A percentile compares a stretch with the other conserved stretches of the same genome.
Evolutionary conservation across 2,329 filamentous ascomycete genomes (phyloP).

Genomic region (Pseudogymnoascus sp.): DNA sequence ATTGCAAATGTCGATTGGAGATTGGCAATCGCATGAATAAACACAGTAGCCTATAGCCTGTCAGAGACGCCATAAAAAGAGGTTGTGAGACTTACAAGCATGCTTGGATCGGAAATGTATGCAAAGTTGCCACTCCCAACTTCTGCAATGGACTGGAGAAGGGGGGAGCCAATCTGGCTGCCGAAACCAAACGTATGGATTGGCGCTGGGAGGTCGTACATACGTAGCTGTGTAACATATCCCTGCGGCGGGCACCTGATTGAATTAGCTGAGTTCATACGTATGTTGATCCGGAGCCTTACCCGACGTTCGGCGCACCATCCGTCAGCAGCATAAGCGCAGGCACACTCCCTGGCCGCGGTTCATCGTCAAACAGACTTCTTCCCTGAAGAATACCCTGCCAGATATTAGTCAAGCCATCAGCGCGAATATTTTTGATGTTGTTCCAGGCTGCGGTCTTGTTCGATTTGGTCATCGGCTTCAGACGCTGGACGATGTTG

Average conservation of each 20-base stretch:
- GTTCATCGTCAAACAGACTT: conserved; percentile 35
- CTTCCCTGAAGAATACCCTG: conserved; percentile 46
- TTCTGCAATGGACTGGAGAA: conserved; percentile 54
- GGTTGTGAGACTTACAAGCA: conserved; percentile 39
- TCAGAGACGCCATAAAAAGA: background rate
- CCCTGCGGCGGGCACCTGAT: background rate
- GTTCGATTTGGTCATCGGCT: conserved; percentile 38
- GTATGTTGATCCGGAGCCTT: conserved; percentile 14
- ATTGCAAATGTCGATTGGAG: conserved; percentile 50
- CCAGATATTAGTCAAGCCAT: conserved; percentile 48
- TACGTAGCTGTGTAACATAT: background rate
- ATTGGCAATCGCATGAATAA: conserved; percentile 54
- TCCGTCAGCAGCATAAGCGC: conserved; percentile 49
- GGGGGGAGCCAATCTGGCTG: conserved; percentile 40
- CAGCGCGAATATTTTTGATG: conserved; percentile 36
- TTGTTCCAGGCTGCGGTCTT: conserved; percentile 37
- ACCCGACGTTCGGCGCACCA: conserved; percentile 47
- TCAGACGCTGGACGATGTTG: conserved; percentile 38
- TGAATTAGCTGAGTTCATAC: background rate
- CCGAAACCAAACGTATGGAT: conserved; percentile 48
- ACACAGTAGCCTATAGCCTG: conserved; percentile 37
- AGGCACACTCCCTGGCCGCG: conserved; percentile 34
- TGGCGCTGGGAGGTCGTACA: conserved; percentile 31
- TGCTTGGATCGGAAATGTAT: conserved; percentile 54
- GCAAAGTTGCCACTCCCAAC: conserved; percentile 49